These are phyloP conservation scores for Calendula officinalis DNA, from an alignment of 129 eudicot genomes.

Conservation along the genomic window DNA sequence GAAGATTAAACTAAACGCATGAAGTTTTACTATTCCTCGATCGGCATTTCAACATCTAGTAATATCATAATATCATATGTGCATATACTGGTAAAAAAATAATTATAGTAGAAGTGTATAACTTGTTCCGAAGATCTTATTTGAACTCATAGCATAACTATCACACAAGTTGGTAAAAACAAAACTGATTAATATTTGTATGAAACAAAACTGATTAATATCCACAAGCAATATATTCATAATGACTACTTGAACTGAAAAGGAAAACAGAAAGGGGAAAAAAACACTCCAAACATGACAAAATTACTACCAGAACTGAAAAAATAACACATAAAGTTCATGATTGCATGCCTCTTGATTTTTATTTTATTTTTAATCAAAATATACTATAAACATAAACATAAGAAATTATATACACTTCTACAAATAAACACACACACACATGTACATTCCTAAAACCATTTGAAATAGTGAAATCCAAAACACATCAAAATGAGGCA, in stretches of 20 bases:
- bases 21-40: neutral
- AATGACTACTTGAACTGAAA: conserved; percentile 11
- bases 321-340: conserved; percentile 9
- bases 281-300: conserved; percentile 6
- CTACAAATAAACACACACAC: neutral
- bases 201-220: conserved; percentile 8
- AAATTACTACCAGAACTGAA: conserved; percentile 10
- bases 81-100: neutral
- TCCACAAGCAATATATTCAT: neutral
- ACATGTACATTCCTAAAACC: conserved; percentile 14
- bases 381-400: conserved; percentile 5
- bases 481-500: neutral
- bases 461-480: neutral
- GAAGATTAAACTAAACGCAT: neutral
- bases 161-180: neutral
- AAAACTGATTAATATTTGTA: neutral
- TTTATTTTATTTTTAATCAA: neutral
- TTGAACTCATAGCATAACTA: neutral
- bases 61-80: neutral
- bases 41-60: neutral
- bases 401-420: neutral
- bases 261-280: conserved; percentile 1
- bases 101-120: neutral
- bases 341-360: conserved; percentile 3
- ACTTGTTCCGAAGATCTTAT: conserved; percentile 10